Base-by-base conservation (phyloP, 1,284 basidiomycete genomes). In the Malassezia japonica region DNA sequence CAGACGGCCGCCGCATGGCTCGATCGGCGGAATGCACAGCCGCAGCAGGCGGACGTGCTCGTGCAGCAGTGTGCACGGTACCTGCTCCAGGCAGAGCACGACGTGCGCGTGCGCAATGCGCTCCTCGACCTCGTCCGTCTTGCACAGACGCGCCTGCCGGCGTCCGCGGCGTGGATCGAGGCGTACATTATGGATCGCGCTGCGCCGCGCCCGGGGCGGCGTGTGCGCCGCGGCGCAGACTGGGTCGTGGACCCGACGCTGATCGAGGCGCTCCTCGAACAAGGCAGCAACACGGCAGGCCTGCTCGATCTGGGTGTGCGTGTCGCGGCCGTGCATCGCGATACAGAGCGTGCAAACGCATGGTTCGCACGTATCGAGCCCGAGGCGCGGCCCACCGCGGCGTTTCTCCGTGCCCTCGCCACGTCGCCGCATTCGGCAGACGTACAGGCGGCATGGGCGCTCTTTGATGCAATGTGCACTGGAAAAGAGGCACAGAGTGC, bases 371-470 rank as follows among this genome's bases (percentile, higher is more conserved):
- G n/a, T n/a, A 40, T 54, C 6, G 27, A 33, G 16, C 25, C 27
- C 31, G 20, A 23, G 12, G 20, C 29, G 3, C 29, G 8, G 35
- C 44, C 40, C 15, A 43, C 33, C 18, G 34, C 40, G n/a, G 36
- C 51, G 16, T 38, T 54, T 2, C 51, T 54, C 0, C 51, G 47
- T 7, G 46, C 51, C 13, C 39, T 48, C n/a, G 46, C 51, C 4
- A 27, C 31, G 16, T 44, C 46, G 25, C 33, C 40, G 10, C 20
- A 42, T 15, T 24, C 31, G 6, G 38, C 35, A 4, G 46, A 54
- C 18, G 13, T 54, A 7, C 33, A 15, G 20, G 35, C 37, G n/a
- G 46, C 51, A 6, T 54, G 51, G 51, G 25, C 51, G 34, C 46
- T 53, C 10, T 53, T 53, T 25, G 50, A 53, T 23, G 21, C n/a